phyloP scores from a whole-genome alignment of 371 early-diverging fungal genomes.

The Mortierella sp. region DNA sequence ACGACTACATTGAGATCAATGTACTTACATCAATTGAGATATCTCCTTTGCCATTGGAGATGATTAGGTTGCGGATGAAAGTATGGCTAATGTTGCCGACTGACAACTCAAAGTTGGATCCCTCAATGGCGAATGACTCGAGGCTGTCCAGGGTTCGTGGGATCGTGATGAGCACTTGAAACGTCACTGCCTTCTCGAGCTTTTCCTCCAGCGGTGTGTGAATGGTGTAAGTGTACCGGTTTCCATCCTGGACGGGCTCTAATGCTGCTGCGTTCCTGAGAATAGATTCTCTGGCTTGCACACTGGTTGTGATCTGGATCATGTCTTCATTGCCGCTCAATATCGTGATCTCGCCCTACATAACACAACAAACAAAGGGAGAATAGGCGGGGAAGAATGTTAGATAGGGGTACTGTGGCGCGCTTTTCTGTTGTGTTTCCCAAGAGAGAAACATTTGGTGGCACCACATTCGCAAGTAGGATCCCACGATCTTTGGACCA shows the following conservation, averaged over 20 bases:
- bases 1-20: no score
- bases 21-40: conserved; percentile 39
- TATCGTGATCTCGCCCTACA: conserved; percentile 49
- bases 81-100: conserved; percentile 49
- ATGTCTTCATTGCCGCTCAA: conserved; percentile 49
- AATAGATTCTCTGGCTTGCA: conserved; percentile 48
- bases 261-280: conserved; percentile 42
- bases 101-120: conserved; percentile 37
- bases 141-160: conserved; percentile 38
- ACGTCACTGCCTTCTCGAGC: conserved; percentile 31
- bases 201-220: conserved; percentile 41
- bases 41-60: conserved; percentile 26
- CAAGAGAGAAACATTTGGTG: no score
- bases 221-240: conserved; percentile 47
- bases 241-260: conserved; percentile 44
- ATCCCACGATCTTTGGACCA: no score
- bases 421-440: no score
- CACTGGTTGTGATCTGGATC: conserved; percentile 47
- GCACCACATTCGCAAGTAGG: no score
- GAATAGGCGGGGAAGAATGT: no score
- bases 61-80: conserved; percentile 27
- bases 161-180: conserved; percentile 46
- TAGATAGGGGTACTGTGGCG: background rate
- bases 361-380: conserved; percentile 1
- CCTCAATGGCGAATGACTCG: conserved; percentile 37